Percentiles rank a stretch among this genome's conserved stretches.
Evolutionary conservation across 805 yeast genomes (phyloP).

Genomic region (Yamadazyma philogaea): DNA sequence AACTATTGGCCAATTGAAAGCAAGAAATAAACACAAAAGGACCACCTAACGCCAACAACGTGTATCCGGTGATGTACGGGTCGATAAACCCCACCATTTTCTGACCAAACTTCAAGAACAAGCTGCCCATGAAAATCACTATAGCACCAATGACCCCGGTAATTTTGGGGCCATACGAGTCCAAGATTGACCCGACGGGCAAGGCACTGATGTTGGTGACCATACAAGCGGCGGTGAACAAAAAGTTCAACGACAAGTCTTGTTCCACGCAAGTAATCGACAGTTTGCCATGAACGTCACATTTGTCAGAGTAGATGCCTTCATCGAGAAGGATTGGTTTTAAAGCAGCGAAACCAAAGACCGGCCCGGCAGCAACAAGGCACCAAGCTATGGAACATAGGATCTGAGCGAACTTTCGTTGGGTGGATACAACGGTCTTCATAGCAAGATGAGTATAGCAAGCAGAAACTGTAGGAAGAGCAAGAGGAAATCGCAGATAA

Average conservation of each 20-base stretch:
- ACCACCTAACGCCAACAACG: conserved; percentile 81
- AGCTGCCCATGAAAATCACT: conserved; percentile 56
- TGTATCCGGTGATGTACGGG: conserved; percentile 71
- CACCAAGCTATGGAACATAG: conserved; percentile 83
- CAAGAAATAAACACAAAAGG: conserved; percentile 90
- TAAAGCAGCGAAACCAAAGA: conserved; percentile 93
- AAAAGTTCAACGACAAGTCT: conserved; percentile 73
- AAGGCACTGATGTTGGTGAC: conserved; percentile 81
- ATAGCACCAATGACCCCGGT: conserved; percentile 73
- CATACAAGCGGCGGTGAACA: conserved; percentile 86
- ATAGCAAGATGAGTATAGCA: background rate
- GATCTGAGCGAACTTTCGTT: conserved; percentile 50
- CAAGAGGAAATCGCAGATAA: background rate
- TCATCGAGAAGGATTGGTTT: conserved; percentile 78
- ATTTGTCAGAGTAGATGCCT: conserved; percentile 67
- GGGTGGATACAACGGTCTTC: conserved; percentile 8
- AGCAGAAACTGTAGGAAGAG: background rate
- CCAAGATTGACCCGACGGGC: conserved; percentile 77
- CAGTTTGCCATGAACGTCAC: conserved; percentile 31
- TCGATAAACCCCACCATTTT: conserved; percentile 39
- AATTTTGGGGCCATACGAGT: conserved; percentile 73
- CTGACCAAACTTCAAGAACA: conserved; percentile 41
- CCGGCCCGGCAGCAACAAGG: conserved; percentile 85
- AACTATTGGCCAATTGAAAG: conserved; percentile 82
- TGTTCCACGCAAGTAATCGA: conserved; percentile 60